Evolutionary conservation across 2,329 filamentous ascomycete species (phyloP).

Genomic region (Delphinella strobiligena): DNA sequence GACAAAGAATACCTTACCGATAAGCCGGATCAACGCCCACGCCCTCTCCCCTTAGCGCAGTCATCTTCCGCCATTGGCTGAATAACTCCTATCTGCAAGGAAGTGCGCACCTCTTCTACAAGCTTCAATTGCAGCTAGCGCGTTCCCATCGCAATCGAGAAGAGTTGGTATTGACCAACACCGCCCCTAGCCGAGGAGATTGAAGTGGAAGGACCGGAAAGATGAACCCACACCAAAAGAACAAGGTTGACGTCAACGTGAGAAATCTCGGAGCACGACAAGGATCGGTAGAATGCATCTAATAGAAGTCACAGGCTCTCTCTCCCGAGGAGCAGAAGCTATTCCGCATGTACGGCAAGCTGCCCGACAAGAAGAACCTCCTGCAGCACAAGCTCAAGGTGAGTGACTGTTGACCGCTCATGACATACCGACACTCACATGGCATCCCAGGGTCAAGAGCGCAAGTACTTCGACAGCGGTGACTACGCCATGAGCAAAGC

Average conservation of each 20-base stretch:
- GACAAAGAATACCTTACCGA: no score
- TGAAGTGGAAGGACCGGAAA: conserved; percentile 16
- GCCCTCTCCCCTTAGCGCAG: no score
- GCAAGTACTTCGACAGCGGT: conserved; percentile 94
- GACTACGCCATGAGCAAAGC: conserved; percentile 94
- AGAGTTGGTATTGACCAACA: not conserved
- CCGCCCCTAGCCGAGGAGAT: not conserved
- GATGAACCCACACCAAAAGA: conserved; percentile 97
- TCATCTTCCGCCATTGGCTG: no score
- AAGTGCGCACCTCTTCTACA: no score
- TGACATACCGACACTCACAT: not conserved
- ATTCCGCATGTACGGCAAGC: conserved; percentile 94
- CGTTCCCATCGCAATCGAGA: no score
- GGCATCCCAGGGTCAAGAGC: conserved; percentile 46
- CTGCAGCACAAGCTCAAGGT: conserved; percentile 95
- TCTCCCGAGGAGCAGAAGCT: conserved; percentile 91
- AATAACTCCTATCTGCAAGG: no score
- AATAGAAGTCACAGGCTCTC: conserved; percentile 52
- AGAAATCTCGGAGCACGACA: conserved; percentile 29
- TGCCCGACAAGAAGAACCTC: conserved; percentile 90
- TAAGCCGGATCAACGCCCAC: no score
- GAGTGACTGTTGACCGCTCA: conserved; percentile 9
- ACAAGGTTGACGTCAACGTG: conserved; percentile 95
- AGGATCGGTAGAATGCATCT: not conserved
- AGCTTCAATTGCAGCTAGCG: no score